Evolutionary conservation across 2,329 filamentous ascomycete species (phyloP).

Genomic region (Exophiala bonariae): DNA sequence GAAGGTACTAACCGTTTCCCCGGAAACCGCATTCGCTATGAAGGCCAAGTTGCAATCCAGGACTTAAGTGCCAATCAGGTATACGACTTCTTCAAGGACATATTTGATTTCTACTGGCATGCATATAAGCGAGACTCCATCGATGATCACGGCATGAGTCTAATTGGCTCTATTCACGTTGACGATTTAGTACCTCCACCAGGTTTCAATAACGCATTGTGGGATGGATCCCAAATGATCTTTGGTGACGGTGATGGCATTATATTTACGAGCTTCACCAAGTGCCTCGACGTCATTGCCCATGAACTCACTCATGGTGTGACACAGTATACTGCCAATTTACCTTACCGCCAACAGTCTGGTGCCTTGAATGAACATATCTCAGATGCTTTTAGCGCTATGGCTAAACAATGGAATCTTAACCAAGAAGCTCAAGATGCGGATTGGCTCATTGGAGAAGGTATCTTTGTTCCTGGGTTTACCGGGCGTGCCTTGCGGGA

Average conservation of each 20-base stretch:
- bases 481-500: background rate
- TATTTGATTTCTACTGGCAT: slow-evolving; percentile 1
- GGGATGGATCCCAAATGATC: slow-evolving; percentile 47
- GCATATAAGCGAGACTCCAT: background rate
- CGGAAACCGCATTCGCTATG: too few species aligned
- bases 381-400: background rate
- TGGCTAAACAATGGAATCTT: background rate
- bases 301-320: slow-evolving; percentile 60
- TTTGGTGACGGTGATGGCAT: slow-evolving; percentile 58
- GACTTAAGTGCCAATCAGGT: background rate
- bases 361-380: slow-evolving; percentile 58
- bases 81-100: background rate
- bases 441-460: background rate
- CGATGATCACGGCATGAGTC: background rate
- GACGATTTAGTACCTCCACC: background rate
- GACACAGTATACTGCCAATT: slow-evolving; percentile 50
- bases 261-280: slow-evolving; percentile 51
- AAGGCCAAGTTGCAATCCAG: background rate
- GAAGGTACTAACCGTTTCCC: too few species aligned
- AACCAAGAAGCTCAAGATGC: background rate
- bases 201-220: background rate
- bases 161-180: slow-evolving; percentile 2
- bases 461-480: background rate
- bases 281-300: slow-evolving; percentile 57
- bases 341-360: slow-evolving; percentile 53